Evolutionary conservation across 345 rosid genomes (phyloP), one percentile per base, ranked within the genome.

Genomic region (Acer yangbiense): DNA sequence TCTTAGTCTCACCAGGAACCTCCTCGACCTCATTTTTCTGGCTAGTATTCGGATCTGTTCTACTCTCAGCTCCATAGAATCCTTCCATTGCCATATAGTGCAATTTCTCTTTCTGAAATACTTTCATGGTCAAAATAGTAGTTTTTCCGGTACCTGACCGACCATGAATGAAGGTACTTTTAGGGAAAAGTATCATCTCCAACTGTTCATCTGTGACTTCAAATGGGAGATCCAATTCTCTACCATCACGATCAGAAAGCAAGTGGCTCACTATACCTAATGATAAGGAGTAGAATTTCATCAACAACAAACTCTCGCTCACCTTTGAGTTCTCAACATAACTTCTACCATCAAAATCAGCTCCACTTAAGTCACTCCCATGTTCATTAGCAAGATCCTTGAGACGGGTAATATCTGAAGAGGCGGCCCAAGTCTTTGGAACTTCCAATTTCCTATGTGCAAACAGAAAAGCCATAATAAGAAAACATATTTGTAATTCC

Each of bases 141-240:
- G 92, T 89, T 78, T 89, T 89, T 7, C 92, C 92, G 3, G 87
- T 89, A 12, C 90, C 92, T 7, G 92, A 89, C 48, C 89, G 72
- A 41, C 92, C 92, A n/a, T 85, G 77, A 10, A 89, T 74, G 67
- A 89, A 87, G 6, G 84, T 74, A 72, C 85, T 87, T 81, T 55
- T 79, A 10, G 73, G 83, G 13, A 81, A 84, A 44, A 44, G 13
- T 55, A 87, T 84, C 13, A 89, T 82, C 66, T 83, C 88, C 3
- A 32, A 43, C 55, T 85, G 86, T 52, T 87, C 82, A 32, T 80
- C 85, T 9, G 89, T 85, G 17, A 81, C 81, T 84, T 89, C 90
- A 75, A 89, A 86, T 1, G 90, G 92, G 27, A 84, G 86, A 5
- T 86, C 86, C 48, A 84, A n/a, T 69, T 87, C 85, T 46, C 58